Conservation (phyloP, 1,139 yeast genomes). For the Hansenula sp. region DNA sequence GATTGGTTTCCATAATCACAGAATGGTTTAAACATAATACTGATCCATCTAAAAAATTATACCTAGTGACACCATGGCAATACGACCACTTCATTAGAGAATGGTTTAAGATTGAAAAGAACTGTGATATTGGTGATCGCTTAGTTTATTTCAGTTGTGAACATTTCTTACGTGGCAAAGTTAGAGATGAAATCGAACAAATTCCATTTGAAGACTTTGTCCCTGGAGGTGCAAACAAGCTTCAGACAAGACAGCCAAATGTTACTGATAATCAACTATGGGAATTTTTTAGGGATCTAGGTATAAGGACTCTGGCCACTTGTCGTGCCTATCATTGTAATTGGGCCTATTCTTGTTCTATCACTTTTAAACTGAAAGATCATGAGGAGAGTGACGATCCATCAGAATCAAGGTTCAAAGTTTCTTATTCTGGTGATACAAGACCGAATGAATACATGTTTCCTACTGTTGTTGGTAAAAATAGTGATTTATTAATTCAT, state of each 20-base stretch:
- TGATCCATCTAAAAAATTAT: slow-evolving; percentile 32
- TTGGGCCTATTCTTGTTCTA: slow-evolving; percentile 72
- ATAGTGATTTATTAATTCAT: slow-evolving; percentile 80
- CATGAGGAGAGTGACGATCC: background rate
- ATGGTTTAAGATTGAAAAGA: slow-evolving; percentile 58
- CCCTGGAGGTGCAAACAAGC: slow-evolving; percentile 16
- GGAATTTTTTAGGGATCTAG: slow-evolving; percentile 26
- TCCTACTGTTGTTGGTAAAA: slow-evolving; percentile 53
- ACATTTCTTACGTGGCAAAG: slow-evolving; percentile 39
- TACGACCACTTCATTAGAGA: slow-evolving; percentile 65
- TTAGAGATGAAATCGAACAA: slow-evolving; percentile 26
- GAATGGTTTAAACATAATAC: slow-evolving; percentile 54
- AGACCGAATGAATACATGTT: slow-evolving; percentile 69
- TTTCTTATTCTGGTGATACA: slow-evolving; percentile 94
- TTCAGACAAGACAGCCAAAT: too few relatives aligned
- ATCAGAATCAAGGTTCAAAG: slow-evolving; percentile 40
- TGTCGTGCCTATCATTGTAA: slow-evolving; percentile 84
- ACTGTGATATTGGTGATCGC: slow-evolving; percentile 35
- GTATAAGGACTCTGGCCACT: slow-evolving; percentile 40
- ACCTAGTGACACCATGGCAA: slow-evolving; percentile 74
- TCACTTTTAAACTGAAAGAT: slow-evolving; percentile 38
- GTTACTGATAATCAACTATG: too few relatives aligned
- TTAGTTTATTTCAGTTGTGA: slow-evolving; percentile 66
- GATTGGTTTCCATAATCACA: slow-evolving; percentile 64
- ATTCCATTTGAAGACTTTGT: slow-evolving; percentile 32